These are phyloP conservation scores for Claviceps africana DNA, from an alignment of 2,329 filamentous ascomycete genomes.

Conservation along the genomic window DNA sequence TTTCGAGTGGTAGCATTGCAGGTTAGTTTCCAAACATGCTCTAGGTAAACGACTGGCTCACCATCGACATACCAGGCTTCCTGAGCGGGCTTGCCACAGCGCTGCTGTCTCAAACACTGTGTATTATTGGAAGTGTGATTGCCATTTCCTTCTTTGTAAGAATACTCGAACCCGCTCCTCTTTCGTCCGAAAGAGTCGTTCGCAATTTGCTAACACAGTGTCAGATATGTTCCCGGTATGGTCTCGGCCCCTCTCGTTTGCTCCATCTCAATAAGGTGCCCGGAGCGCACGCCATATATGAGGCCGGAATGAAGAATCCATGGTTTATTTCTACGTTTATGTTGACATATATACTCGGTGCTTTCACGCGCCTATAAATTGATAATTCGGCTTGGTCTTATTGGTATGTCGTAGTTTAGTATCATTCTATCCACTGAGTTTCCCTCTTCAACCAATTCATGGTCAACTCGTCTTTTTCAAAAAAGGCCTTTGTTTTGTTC, in stretches of 20 bases:
- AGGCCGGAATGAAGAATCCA: slow-evolving; percentile 40
- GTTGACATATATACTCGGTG: slow-evolving; percentile 56
- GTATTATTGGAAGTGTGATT: slow-evolving; percentile 50
- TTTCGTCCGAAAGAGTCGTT: neutral
- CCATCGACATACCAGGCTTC: slow-evolving; percentile 35
- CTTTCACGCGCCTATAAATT: slow-evolving; percentile 33
- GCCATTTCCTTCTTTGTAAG: slow-evolving; percentile 50
- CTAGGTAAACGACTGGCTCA: neutral
- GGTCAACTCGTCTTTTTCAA: slow-evolving; percentile 58
- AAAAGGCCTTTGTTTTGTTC: slow-evolving; percentile 66
- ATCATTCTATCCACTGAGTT: slow-evolving; percentile 38
- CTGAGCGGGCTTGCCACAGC: slow-evolving; percentile 50
- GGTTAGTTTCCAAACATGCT: slow-evolving; percentile 21
- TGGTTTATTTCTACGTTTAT: slow-evolving; percentile 58
- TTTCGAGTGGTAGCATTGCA: slow-evolving; percentile 40
- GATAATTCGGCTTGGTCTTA: slow-evolving; percentile 6
- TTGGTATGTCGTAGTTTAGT: neutral
- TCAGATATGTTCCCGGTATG: slow-evolving; percentile 28
- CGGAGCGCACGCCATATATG: slow-evolving; percentile 27
- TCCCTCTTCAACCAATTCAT: slow-evolving; percentile 75
- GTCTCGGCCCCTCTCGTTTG: slow-evolving; percentile 25
- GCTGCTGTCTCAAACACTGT: slow-evolving; percentile 56
- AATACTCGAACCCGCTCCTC: neutral
- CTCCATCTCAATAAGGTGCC: slow-evolving; percentile 21
- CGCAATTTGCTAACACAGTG: neutral